phyloP scores from a whole-genome alignment of 2,329 filamentous ascomycete species.

The Fusarium sambucinum region DNA sequence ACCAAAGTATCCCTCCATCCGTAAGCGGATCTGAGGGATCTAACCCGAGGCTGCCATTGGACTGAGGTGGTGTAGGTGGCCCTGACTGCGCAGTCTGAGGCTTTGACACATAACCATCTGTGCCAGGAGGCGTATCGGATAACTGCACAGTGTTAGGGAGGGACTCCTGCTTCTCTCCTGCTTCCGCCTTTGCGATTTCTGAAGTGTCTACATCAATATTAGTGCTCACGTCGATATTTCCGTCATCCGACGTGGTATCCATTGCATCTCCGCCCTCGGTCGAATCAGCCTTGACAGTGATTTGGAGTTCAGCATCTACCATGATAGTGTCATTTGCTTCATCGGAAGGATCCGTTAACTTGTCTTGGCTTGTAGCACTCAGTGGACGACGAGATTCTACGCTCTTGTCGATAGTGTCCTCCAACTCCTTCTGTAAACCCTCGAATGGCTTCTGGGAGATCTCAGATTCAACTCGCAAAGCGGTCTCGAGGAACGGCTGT shows the following conservation, averaged over 20 bases:
- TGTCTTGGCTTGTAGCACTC: conserved; percentile 53
- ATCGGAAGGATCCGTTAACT: conserved; percentile 55
- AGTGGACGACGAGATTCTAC: conserved; percentile 66
- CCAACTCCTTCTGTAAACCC: conserved; percentile 77
- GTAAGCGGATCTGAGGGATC: conserved; percentile 67
- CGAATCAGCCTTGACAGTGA: conserved; percentile 57
- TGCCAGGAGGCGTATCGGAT: conserved; percentile 62
- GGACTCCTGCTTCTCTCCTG: conserved; percentile 46
- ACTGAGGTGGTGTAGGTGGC: conserved; percentile 76
- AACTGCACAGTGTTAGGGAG: conserved; percentile 42
- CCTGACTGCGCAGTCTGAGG: conserved; percentile 51
- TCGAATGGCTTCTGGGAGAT: conserved; percentile 78
- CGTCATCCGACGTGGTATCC: conserved; percentile 54
- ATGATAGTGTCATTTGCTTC: conserved; percentile 63
- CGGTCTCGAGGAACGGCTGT: conserved; percentile 81
- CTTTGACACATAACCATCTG: conserved; percentile 59
- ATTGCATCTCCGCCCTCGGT: conserved; percentile 51
- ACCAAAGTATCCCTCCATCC: conserved; percentile 88
- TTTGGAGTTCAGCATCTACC: conserved; percentile 63
- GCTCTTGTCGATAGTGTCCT: conserved; percentile 77
- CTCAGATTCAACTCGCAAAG: conserved; percentile 84
- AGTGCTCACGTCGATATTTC: conserved; percentile 60
- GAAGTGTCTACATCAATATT: conserved; percentile 63
- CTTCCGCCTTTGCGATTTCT: conserved; percentile 48
- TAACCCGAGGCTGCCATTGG: conserved; percentile 67